A percentile compares a stretch with the other conserved stretches of the same genome.
Evolutionary conservation across 768 basidiomycete species (phyloP).

Genomic region (Suillus subluteus): DNA sequence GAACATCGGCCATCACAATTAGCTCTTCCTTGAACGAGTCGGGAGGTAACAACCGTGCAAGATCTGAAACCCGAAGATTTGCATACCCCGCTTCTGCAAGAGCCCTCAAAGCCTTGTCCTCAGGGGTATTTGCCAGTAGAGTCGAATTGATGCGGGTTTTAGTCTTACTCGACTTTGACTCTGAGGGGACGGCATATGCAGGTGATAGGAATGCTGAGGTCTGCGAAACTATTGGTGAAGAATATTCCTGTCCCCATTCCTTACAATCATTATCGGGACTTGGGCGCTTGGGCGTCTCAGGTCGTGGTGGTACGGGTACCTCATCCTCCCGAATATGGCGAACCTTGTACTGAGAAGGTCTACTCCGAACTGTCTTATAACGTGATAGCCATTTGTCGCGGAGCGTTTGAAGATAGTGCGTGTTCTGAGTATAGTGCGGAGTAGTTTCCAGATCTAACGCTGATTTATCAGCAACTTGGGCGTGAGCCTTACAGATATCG

Average conservation of each 20-base stretch:
- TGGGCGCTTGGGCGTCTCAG: conserved; percentile 53
- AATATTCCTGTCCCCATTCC: neutral
- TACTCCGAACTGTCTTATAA: conserved; percentile 24
- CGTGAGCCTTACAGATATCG: conserved; percentile 27
- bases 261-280: too few relatives aligned
- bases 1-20: conserved; percentile 54
- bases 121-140: neutral
- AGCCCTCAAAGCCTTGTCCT: conserved; percentile 22
- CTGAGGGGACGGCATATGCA: neutral
- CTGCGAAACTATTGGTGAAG: neutral
- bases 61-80: conserved; percentile 25
- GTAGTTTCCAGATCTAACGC: conserved; percentile 41
- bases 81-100: conserved; percentile 37
- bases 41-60: conserved; percentile 28
- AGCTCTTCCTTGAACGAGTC: conserved; percentile 47
- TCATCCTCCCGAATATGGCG: conserved; percentile 51
- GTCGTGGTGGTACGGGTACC: neutral
- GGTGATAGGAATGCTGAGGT: neutral
- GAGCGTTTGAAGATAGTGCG: conserved; percentile 23
- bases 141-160: neutral
- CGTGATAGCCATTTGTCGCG: conserved; percentile 28
- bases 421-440: conserved; percentile 44
- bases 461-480: conserved; percentile 33
- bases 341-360: conserved; percentile 3
- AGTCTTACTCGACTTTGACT: neutral